Evolutionary conservation across 2,329 filamentous ascomycete species (phyloP), one percentile per base, ranked within the genome.

Genomic region (Leptographium galeiforme): DNA sequence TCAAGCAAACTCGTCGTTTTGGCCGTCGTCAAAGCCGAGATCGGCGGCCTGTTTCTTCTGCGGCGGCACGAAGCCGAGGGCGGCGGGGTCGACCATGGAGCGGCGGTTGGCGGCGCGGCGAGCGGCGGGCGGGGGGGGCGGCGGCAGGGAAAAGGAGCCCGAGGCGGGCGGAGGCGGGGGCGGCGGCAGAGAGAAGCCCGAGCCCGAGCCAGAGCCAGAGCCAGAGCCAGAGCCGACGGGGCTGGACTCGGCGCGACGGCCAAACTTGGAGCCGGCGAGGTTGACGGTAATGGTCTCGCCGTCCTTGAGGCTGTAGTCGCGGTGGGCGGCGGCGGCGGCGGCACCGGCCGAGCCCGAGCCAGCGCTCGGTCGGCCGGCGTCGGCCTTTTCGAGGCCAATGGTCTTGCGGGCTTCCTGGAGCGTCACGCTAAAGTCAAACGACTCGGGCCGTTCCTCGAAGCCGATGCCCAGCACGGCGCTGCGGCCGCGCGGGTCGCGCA

Each of bases 1-100:
- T n/a, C n/a, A n/a, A n/a, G n/a, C 77, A 70, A 94, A 94, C 68
- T 94, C 88, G 19, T 87, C 88, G 76, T 89, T 90, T 63, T 91
- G 85, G 1, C 88, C 89, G 64, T 95, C 87, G 62, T 94, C 88
- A 61, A 93, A 93, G 0, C 87, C 87, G 58, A 91, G 63, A 55
- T 89, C 82, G 16, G 59, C 59, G 0, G 58, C 61, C 69, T 70
- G 62, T 71, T 74, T 65, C 72, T 75, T 61, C 69, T 66, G 61
- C 52, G 80, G 76, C 66, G 81, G 75, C 52, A 34, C 45, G 10
- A 55, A 41, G 11, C 50, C 50, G 0, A 60, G 47, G 2, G 51
- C 12, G 46, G 44, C 53, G 14, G 57, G 53, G 30, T 58, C 58
- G 39, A 54, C 57, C 2, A 60, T 46, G 2, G 58, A 60, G 13